These are phyloP conservation scores for Leptodermis oblonga DNA, from an alignment of 257 asterid species.

Conservation along the genomic window DNA sequence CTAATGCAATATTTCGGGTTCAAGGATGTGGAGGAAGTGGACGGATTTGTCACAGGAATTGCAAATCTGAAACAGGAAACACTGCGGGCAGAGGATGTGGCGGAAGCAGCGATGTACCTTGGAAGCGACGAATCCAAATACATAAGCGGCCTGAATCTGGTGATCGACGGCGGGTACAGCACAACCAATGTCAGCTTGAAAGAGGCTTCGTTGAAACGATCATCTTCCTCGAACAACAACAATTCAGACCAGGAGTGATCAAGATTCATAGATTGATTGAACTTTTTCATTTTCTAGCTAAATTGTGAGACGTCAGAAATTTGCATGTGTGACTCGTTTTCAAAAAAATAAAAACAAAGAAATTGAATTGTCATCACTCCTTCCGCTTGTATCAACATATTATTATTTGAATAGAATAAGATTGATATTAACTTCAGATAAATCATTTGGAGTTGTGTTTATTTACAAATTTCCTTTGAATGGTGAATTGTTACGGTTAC, in stretches of 20 bases:
- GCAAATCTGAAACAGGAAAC: conserved; percentile 30
- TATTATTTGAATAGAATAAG: too few species aligned
- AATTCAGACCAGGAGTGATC: background rate
- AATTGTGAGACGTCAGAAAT: too few species aligned
- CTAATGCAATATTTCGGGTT: background rate
- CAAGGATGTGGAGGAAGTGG: conserved; percentile 12
- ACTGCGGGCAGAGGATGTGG: conserved; percentile 25
- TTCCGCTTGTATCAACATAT: too few species aligned
- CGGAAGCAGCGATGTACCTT: conserved; percentile 30
- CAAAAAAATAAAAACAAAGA: too few species aligned
- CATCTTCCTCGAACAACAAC: background rate
- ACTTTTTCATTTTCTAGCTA: too few species aligned
- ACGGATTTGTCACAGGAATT: conserved; percentile 16
- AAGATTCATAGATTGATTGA: too few species aligned
- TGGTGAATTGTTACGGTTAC: too few species aligned
- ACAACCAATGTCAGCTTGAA: conserved; percentile 27
- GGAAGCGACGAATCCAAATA: conserved; percentile 33
- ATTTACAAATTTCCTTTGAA: too few species aligned
- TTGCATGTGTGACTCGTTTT: too few species aligned
- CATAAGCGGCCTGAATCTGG: conserved; percentile 31
- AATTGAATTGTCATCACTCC: too few species aligned
- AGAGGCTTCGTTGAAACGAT: background rate
- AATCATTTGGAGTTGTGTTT: too few species aligned
- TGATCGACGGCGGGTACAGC: conserved; percentile 40
- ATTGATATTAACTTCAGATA: too few species aligned